These are phyloP conservation scores for Syncephalis plumigaleata DNA, from an alignment of 371 early-diverging fungal genomes.

Conservation along the genomic window DNA sequence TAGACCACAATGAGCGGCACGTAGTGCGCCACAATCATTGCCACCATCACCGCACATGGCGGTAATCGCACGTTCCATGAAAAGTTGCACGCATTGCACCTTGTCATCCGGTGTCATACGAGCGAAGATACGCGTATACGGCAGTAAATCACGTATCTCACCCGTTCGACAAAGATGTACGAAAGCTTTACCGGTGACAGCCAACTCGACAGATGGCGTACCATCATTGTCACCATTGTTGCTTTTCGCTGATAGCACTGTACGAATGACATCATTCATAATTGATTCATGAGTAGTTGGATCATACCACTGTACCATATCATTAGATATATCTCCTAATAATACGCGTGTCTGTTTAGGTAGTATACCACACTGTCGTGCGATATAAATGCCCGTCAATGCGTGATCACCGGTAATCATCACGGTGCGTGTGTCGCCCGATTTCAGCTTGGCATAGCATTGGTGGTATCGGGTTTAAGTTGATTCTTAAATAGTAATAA, in stretches of 20 bases:
- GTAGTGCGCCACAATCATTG: constrained; percentile 90
- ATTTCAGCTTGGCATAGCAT: constrained; percentile 57
- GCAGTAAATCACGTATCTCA: constrained; percentile 24
- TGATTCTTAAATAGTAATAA: constrained; percentile 76
- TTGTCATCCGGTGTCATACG: constrained; percentile 65
- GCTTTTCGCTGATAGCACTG: constrained; percentile 9
- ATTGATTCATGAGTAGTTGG: constrained; percentile 23
- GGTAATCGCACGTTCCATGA: constrained; percentile 54
- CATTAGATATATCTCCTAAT: constrained; percentile 10
- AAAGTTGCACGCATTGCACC: constrained; percentile 47
- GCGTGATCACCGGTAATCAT: constrained; percentile 94
- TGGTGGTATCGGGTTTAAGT: constrained; percentile 58
- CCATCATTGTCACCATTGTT: constrained; percentile 6
- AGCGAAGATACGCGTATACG: constrained; percentile 49
- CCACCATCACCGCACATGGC: constrained; percentile 94
- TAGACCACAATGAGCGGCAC: constrained; percentile 80
- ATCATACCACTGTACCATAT: constrained; percentile 27
- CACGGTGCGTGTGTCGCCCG: constrained; percentile 51
- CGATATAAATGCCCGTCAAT: constrained; percentile 75
- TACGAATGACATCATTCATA: constrained; percentile 17
- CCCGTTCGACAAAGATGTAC: constrained; percentile 20
- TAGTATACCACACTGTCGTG: constrained; percentile 59
- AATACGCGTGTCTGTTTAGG: constrained; percentile 16
- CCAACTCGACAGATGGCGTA: constrained; percentile 30
- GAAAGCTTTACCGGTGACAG: constrained; percentile 57